Base-by-base conservation (phyloP, 2,329 filamentous ascomycete genomes). In the Chaetomium globosum region DNA sequence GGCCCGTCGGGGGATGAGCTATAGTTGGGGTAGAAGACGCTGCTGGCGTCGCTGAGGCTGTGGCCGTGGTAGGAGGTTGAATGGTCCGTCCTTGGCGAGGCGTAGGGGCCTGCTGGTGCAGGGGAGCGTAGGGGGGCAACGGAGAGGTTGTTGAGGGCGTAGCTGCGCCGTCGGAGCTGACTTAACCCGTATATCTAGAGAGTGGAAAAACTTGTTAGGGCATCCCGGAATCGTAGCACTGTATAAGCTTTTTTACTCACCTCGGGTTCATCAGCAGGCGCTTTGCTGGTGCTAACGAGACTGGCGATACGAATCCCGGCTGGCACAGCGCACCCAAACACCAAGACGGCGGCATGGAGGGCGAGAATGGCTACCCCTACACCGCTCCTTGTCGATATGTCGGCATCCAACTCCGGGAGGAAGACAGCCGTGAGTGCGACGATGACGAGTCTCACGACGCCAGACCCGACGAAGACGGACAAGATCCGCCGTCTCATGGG, bases 141-240 rank as follows among this genome's bases (percentile, higher is more conserved):
- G 5, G 57, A 58, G 28, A 49, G 43, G 30, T 51, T 13, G 8
- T 49, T 59, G 10, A 51, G 4, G n/a, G 57, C 57, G 10, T 59
- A 21, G 30, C 19, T 12, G n/a, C 57, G 57, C n/a, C 57, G 57
- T 28, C 28, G 26, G 19, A 59, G 46, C 19, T 59, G 57, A n/a
- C 57, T 59, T 30, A 59, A 28, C 36, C 57, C 57, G 16, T 59
- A 59, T 13, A 59, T 51, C 57, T 59, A 13, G 3, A 16, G 19
- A n/a, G n/a, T 13, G 7, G 23, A 1, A 33, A 43, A 21, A n/a
- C 53, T 2, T 2, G 53, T 56, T 56, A 56, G 53, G 8, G 4
- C 3, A 43, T 19, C 19, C 7, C 3, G 21, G 13, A 33, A 51
- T 23, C 4, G 39, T 7, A n/a, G 46, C 16, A 10, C 2, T 48